Evolutionary conservation across 2,329 filamentous ascomycete species (phyloP), one percentile per base, ranked within the genome.

Genomic region (Aspergillus fumigatiaffinis): DNA sequence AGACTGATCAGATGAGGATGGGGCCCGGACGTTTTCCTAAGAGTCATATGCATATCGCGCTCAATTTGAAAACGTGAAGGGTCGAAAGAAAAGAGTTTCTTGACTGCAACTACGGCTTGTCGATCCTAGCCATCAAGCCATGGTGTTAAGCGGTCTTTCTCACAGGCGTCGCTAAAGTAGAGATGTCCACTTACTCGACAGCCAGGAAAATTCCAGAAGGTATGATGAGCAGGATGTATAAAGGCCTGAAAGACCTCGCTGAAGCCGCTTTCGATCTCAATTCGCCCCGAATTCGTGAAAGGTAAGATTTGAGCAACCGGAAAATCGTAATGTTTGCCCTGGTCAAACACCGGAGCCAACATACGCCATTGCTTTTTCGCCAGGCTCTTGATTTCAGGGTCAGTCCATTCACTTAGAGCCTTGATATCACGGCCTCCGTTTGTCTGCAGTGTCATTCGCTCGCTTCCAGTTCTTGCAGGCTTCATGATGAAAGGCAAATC

Each of bases 1-100:
- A 73, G 64, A 20, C 65, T 61, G 23, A 72, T 65, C 1, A 73
- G 50, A 55, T 72, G 63, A 1, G 54, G 52, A 52, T 60, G 54
- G 20, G 35, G 5, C 2, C 32, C 29, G 12, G 44, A 23, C 12
- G 23, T 21, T 4, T 23, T 26, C 6, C 26, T 26, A 21, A 57
- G 20, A 1, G 26, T 17, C 6, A 35, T 21, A 3, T 51, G 53
- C 25, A 49, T 51, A 14, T 21, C 5, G 12, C 44, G 42, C 25
- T 58, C 56, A 14, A 20, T 12, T 14, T 25, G 29, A n/a, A 58
- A 58, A 9, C 35, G 32, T 7, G 21, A 29, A 10, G n/a, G 21
- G 7, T 53, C n/a, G 17, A 12, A 3, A 5, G 17, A 41, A 28
- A 41, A 28, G 5, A 58, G 46, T 17, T 29, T 29, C 47, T 58